A percentile compares a stretch with the other conserved stretches of the same genome.
phyloP scores from a whole-genome alignment of 2,329 filamentous ascomycete species.

The Microdochium trichocladiopsis region DNA sequence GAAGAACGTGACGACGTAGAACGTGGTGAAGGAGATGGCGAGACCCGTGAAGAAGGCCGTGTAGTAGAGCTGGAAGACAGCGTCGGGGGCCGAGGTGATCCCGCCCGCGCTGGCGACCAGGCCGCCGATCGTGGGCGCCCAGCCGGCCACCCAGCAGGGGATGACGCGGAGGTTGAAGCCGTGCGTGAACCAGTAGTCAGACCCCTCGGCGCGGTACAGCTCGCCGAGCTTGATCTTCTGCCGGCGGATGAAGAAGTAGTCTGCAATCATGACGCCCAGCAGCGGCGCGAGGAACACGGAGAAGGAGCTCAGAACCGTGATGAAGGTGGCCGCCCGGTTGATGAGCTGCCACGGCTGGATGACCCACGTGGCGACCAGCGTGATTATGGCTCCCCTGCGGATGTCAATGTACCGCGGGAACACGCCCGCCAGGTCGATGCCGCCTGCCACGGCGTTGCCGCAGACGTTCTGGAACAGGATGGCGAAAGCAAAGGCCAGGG shows the following conservation, averaged over 20 bases:
- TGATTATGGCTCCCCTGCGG: conserved; percentile 19
- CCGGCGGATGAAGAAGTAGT: conserved; percentile 24
- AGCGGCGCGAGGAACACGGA: conserved; percentile 28
- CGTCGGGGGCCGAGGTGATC: conserved; percentile 8
- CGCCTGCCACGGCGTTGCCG: conserved; percentile 19
- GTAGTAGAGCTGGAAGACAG: conserved; percentile 6
- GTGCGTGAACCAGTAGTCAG: conserved; percentile 33
- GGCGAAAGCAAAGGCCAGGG: conserved; percentile 29
- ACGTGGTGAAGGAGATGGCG: conserved; percentile 5
- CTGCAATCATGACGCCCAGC: conserved; percentile 26
- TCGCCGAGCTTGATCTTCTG: conserved; percentile 26
- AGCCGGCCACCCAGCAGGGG: conserved; percentile 33
- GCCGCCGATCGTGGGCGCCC: conserved; percentile 33
- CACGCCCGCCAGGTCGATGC: conserved; percentile 21
- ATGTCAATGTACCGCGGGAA: conserved; percentile 22
- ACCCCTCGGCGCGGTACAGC: conserved; percentile 19
- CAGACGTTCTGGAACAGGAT: conserved; percentile 33
- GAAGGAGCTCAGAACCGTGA: conserved; percentile 28
- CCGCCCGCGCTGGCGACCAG: conserved; percentile 25
- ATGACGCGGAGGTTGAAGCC: conserved; percentile 35
- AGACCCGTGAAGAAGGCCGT: conserved; percentile 9
- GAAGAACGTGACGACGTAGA: conserved; percentile 4
- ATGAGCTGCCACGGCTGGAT: conserved; percentile 23
- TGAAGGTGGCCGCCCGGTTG: conserved; percentile 18
- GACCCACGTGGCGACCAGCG: conserved; percentile 18